Evolutionary conservation across 768 basidiomycete genomes (phyloP).

Genomic region (Mycena metata): DNA sequence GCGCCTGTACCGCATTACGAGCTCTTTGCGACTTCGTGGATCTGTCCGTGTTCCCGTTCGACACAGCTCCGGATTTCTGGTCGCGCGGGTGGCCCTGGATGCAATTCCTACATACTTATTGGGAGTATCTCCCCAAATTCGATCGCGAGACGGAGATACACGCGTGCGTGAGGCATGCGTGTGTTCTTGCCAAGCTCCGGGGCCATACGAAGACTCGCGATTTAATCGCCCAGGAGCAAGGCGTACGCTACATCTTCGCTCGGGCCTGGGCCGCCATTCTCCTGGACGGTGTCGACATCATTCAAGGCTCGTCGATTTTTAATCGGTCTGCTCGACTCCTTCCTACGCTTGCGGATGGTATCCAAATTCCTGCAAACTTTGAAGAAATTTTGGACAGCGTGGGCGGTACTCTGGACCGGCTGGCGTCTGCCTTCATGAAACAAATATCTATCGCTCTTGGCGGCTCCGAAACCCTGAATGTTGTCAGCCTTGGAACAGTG

Average conservation of each 20-base stretch:
- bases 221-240: not conserved
- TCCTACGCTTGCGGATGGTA: not conserved
- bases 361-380: not conserved
- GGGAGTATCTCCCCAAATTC: conserved; percentile 1
- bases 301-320: not conserved
- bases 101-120: conserved; percentile 2
- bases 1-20: not conserved
- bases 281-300: not conserved
- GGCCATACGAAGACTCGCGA: not conserved
- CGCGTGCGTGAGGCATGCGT: not conserved
- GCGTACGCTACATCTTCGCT: not conserved
- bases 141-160: not conserved
- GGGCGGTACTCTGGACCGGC: conserved; percentile 2
- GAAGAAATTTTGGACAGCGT: conserved; percentile 7
- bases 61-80: not conserved
- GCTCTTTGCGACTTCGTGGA: not conserved
- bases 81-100: conserved; percentile 7
- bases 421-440: conserved; percentile 10
- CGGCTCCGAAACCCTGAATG: not conserved
- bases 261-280: not conserved
- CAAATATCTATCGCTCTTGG: not conserved
- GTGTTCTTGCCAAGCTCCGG: not conserved
- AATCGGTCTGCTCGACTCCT: not conserved
- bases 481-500: not conserved
- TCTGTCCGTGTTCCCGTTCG: not conserved